Base-by-base conservation (phyloP, 2,329 filamentous ascomycete species). In the Thielaviopsis euricoi region DNA sequence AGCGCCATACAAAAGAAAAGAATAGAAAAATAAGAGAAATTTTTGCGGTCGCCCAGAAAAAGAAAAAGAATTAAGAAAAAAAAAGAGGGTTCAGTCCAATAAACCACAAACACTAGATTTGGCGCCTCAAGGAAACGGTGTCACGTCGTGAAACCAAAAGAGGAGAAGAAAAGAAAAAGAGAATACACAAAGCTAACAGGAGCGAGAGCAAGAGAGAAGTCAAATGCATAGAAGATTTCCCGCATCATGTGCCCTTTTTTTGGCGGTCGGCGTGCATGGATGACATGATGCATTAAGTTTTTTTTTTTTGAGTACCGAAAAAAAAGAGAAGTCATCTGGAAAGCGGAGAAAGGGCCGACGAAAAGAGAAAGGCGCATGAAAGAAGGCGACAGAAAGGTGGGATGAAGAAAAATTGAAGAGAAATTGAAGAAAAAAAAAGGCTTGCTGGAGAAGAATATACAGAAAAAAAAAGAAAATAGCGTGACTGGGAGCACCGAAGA, bases 401-500 rank as follows among this genome's bases (percentile, higher is more conserved):
- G 23, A 53, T 17, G 23, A 33, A 58, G 15, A 50, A 3, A n/a
- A 19, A 33, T 13, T 40, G 22, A 53, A 56, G 29, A 46, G 48
- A 17, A 23, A 56, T 29, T 19, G 9, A 54, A 55, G 26, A 59
- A 29, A 52, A 37, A 33, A 53, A 57, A 33, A 33, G 48, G 19
- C 13, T 26, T 26, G 25, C 25, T 26, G 25, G 25, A 26, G 25
- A 26, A 9, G 9, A 26, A 9, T n/a, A n/a, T n/a, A n/a, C n/a
- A 26, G 9, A 33, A 33, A 33, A 10, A 33, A 10, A 33, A 10
- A 33, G 7, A 33, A 33, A 10, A 33, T 7, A 52, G n/a, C 51
- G 58, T 37, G 40, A 56, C 58, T 56, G 54, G 58, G 51, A 56
- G 51, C 54, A 60, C 50, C 37, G n/a, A 43, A 46, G 26, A 52